phyloP scores from a whole-genome alignment of 139 green algal genomes.

The Picochlorum sp. region DNA sequence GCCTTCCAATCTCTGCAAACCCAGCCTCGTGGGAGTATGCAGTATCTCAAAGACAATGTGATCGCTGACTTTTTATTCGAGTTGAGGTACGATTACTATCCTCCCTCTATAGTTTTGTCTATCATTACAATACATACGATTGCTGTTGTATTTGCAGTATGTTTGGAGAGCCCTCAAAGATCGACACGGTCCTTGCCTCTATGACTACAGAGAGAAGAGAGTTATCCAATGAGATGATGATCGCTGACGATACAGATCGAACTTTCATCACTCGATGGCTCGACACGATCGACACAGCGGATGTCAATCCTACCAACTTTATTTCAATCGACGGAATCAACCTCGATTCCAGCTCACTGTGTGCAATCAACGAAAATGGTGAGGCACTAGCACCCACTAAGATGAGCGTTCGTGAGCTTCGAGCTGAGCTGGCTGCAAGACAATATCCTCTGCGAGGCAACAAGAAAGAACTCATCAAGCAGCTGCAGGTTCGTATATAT shows the following conservation, averaged over 20 bases:
- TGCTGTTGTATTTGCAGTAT: neutral
- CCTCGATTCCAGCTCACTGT: neutral
- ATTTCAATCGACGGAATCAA: slow-evolving; percentile 4
- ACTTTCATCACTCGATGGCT: slow-evolving; percentile 9
- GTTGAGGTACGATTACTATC: neutral
- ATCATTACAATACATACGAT: neutral
- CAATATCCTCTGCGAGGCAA: neutral
- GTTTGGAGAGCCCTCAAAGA: slow-evolving; percentile 1
- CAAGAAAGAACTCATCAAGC: slow-evolving; percentile 5
- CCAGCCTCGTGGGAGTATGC: slow-evolving; percentile 7
- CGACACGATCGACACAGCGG: neutral
- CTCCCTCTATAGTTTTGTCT: too few species aligned
- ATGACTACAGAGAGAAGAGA: neutral
- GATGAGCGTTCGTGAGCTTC: slow-evolving; percentile 10
- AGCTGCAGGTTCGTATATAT: neutral
- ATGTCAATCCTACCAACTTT: neutral
- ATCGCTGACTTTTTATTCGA: slow-evolving; percentile 7
- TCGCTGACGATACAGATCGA: neutral
- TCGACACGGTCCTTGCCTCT: neutral
- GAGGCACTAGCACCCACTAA: neutral
- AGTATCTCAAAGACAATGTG: slow-evolving; percentile 2
- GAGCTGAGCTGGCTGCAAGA: slow-evolving; percentile 7
- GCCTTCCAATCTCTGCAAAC: slow-evolving; percentile 8
- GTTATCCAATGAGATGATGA: neutral
- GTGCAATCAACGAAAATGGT: neutral